Evolutionary conservation across 352 stramenopile species (phyloP).

Genomic region (Phytophthora citrophthora): DNA sequence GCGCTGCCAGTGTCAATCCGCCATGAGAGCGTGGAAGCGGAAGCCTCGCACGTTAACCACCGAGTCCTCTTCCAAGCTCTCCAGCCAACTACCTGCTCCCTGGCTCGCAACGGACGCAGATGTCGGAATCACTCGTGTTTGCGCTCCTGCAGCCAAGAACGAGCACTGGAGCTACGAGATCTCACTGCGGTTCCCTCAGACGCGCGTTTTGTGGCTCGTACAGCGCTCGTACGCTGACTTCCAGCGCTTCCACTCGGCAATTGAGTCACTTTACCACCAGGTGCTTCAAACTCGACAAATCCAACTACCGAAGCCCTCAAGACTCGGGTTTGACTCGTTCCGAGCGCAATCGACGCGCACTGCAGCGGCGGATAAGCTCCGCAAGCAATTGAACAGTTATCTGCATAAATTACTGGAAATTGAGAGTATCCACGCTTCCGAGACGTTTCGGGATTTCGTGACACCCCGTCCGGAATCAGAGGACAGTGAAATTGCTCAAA

Average conservation of each 20-base stretch:
- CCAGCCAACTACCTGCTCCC: neutral
- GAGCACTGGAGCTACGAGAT: conserved; percentile 56
- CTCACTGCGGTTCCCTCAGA: conserved; percentile 57
- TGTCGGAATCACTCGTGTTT: conserved; percentile 56
- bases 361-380: conserved; percentile 40
- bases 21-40: conserved; percentile 27
- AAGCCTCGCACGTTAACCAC: conserved; percentile 6
- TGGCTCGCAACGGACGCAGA: conserved; percentile 55
- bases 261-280: conserved; percentile 31
- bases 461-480: conserved; percentile 41
- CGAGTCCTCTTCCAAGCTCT: neutral
- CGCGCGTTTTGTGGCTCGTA: conserved; percentile 51
- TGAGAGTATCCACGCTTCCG: conserved; percentile 48
- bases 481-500: conserved; percentile 38
- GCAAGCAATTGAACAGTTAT: conserved; percentile 65
- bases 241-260: conserved; percentile 43
- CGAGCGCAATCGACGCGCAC: conserved; percentile 25
- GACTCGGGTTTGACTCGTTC: conserved; percentile 45
- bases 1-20: conserved; percentile 4
- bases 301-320: conserved; percentile 46
- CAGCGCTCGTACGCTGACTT: conserved; percentile 63
- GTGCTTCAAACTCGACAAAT: conserved; percentile 49
- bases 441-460: conserved; percentile 53
- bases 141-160: conserved; percentile 10
- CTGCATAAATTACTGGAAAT: conserved; percentile 70